These are phyloP conservation scores for Ceratocystis huliohia DNA, from an alignment of 2,329 filamentous ascomycete species.

Conservation along the genomic window DNA sequence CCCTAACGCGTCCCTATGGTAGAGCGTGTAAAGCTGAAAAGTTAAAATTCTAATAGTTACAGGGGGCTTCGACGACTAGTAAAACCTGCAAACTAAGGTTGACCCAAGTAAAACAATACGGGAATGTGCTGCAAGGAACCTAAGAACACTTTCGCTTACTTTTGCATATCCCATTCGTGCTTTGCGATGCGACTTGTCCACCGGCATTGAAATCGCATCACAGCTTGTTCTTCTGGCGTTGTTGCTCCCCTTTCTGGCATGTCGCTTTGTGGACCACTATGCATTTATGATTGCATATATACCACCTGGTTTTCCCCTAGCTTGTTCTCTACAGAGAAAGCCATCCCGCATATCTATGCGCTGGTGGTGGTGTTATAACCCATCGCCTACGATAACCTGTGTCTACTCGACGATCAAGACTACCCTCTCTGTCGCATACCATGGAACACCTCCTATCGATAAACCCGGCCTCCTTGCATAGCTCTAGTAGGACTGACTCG, in stretches of 20 bases:
- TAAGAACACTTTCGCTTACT: not conserved
- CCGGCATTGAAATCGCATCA: not conserved
- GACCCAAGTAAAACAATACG: not conserved
- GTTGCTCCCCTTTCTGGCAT: not conserved
- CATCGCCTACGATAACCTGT: not conserved
- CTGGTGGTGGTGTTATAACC: conserved; percentile 1
- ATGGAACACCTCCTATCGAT: conserved; percentile 4
- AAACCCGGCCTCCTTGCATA: not conserved
- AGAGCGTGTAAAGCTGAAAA: conserved; percentile 7
- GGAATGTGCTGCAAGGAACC: not conserved
- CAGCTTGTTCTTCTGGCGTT: not conserved
- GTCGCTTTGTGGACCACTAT: not conserved
- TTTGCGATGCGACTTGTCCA: not conserved
- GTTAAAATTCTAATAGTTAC: not conserved
- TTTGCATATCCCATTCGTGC: not conserved
- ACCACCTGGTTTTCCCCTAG: not conserved
- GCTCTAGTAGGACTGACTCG: not conserved
- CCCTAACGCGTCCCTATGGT: conserved; percentile 7
- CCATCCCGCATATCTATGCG: not conserved
- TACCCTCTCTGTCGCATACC: not conserved
- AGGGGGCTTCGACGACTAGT: not conserved
- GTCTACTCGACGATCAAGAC: not conserved
- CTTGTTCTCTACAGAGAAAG: not conserved
- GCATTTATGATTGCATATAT: not conserved
- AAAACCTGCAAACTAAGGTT: not conserved